Percentiles rank a stretch among this genome's conserved stretches.
phyloP scores from a whole-genome alignment of 1,139 yeast genomes.

The Saccharomyces hybrid region DNA sequence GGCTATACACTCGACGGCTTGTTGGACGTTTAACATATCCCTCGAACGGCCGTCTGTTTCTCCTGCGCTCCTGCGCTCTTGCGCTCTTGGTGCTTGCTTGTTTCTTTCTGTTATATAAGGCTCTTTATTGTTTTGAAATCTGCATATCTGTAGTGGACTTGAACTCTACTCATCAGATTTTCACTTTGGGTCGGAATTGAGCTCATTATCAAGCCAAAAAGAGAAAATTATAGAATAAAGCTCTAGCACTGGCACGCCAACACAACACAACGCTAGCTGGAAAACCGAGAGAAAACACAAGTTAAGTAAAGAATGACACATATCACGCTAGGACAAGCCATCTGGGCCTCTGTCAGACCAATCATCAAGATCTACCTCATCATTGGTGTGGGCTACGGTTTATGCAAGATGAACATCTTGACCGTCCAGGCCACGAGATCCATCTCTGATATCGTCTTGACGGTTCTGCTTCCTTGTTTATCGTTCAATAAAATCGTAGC shows the following conservation, averaged over 20 bases:
- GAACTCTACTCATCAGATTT: not conserved
- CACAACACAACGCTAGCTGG: not conserved
- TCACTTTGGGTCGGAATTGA: not conserved
- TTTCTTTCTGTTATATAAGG: not conserved
- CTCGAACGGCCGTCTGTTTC: not conserved
- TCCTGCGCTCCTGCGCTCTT: not conserved
- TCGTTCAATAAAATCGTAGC: slow-evolving; percentile 70
- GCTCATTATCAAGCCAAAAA: not conserved
- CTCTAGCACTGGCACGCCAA: not conserved
- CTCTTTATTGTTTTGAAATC: not conserved
- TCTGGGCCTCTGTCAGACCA: slow-evolving; percentile 83
- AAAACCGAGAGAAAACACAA: not conserved
- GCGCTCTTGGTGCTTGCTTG: not conserved
- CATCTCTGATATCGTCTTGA: slow-evolving; percentile 61
- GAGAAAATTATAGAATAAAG: not conserved
- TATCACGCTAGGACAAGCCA: slow-evolving; percentile 53
- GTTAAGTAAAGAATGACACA: not conserved
- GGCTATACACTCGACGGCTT: not conserved
- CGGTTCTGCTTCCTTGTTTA: slow-evolving; percentile 69
- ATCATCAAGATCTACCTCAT: slow-evolving; percentile 81
- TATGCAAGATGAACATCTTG: slow-evolving; percentile 62
- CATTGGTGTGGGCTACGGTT: slow-evolving; percentile 60
- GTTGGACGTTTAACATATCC: not conserved
- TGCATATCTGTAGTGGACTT: not conserved
- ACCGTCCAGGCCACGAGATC: slow-evolving; percentile 70